Conservation (phyloP, 768 basidiomycete species). For the Amanita exitialis region DNA sequence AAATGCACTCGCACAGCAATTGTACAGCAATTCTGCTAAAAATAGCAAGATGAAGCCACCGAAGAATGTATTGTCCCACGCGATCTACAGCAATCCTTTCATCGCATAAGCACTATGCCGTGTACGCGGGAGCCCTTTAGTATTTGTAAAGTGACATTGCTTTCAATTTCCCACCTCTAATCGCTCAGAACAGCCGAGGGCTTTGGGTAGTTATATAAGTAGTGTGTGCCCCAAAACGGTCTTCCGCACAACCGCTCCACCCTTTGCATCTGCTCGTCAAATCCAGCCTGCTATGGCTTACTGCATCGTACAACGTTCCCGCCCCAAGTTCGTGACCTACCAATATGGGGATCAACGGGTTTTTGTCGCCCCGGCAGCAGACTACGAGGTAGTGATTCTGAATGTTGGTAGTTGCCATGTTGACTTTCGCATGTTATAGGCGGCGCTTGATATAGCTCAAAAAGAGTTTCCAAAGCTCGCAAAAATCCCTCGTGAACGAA, state of each 20-base stretch:
- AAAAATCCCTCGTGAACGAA: constrained; percentile 24
- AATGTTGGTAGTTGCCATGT: background rate
- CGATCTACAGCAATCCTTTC: background rate
- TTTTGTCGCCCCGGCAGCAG: constrained; percentile 34
- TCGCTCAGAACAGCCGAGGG: background rate
- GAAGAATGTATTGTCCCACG: background rate
- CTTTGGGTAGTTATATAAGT: background rate
- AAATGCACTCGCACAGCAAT: background rate
- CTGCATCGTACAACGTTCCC: constrained; percentile 10
- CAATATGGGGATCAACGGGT: constrained; percentile 32
- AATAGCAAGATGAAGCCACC: background rate
- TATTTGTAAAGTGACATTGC: background rate
- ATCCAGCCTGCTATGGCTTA: background rate
- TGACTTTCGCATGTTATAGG: constrained; percentile 16
- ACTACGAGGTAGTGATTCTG: constrained; percentile 27
- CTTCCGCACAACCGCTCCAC: background rate
- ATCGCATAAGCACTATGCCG: background rate
- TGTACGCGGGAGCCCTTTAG: background rate
- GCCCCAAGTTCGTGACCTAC: constrained; percentile 41
- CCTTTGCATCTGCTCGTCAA: background rate
- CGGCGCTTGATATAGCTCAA: constrained; percentile 40
- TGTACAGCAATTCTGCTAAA: background rate
- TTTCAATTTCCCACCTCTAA: background rate
- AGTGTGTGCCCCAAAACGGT: background rate
- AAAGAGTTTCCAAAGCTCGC: constrained; percentile 37